phyloP scores from a whole-genome alignment of 768 basidiomycete genomes.

The Amanita pallidorosea region DNA sequence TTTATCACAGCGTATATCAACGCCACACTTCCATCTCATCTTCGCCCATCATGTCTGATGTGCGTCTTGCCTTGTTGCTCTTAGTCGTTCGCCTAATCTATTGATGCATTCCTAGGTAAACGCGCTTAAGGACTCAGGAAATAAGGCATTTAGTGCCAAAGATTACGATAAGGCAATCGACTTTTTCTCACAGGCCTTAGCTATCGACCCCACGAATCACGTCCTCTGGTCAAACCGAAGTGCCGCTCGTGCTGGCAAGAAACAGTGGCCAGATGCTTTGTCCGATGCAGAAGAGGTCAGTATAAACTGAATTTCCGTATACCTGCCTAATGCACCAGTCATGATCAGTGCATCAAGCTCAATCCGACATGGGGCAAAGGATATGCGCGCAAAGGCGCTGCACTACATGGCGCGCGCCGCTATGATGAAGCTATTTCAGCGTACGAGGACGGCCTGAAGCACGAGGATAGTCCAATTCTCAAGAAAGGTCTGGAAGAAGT shows the following conservation, averaged over 20 bases:
- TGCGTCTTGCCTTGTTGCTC: constrained; percentile 13
- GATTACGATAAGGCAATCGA: constrained; percentile 85
- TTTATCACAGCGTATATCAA: constrained; percentile 10
- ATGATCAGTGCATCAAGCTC: constrained; percentile 59
- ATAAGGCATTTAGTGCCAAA: constrained; percentile 92
- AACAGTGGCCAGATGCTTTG: constrained; percentile 63
- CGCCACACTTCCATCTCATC: background rate
- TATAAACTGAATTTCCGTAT: constrained; percentile 2
- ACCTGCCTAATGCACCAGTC: background rate
- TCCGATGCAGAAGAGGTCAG: constrained; percentile 85
- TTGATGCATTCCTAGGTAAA: constrained; percentile 22
- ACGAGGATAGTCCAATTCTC: constrained; percentile 75
- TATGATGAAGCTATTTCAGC: constrained; percentile 79
- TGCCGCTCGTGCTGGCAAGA: constrained; percentile 83
- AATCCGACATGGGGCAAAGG: constrained; percentile 85
- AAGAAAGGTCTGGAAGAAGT: constrained; percentile 88
- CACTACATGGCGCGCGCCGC: constrained; percentile 70
- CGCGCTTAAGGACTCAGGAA: constrained; percentile 83
- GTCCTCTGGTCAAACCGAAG: constrained; percentile 91
- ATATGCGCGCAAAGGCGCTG: constrained; percentile 86
- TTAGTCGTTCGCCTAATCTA: background rate
- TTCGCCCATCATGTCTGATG: constrained; percentile 26
- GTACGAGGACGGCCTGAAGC: constrained; percentile 72
- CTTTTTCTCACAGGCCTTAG: constrained; percentile 74
- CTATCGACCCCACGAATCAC: constrained; percentile 71